A percentile compares a stretch with the other conserved stretches of the same genome.
Evolutionary conservation across 768 basidiomycete species (phyloP).

Genomic region (Lentinula sp.): DNA sequence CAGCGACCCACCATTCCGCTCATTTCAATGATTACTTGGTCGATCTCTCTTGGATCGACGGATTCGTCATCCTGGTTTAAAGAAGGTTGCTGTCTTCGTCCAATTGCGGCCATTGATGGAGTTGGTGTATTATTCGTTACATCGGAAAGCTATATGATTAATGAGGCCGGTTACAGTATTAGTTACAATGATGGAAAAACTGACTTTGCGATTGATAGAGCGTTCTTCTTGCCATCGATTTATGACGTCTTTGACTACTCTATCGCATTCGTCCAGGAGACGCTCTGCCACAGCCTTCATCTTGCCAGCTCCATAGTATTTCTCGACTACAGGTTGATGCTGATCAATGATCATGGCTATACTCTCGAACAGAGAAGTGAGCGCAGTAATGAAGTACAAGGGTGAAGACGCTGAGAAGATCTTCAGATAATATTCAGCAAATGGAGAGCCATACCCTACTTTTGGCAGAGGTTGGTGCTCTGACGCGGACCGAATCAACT

Average conservation of each 20-base stretch:
- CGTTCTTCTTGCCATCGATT: constrained; percentile 93
- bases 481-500: constrained; percentile 77
- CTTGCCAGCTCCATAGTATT: constrained; percentile 89
- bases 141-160: constrained; percentile 36
- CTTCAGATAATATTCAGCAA: constrained; percentile 1
- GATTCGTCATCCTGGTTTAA: constrained; percentile 40
- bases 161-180: not conserved
- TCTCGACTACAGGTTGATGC: constrained; percentile 96
- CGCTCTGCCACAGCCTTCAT: constrained; percentile 76
- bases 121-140: constrained; percentile 34
- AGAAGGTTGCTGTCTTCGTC: constrained; percentile 23
- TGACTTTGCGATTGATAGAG: constrained; percentile 71
- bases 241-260: constrained; percentile 67
- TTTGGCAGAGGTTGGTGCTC: constrained; percentile 76
- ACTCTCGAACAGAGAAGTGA: constrained; percentile 91
- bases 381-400: constrained; percentile 80
- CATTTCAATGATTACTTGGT: constrained; percentile 82
- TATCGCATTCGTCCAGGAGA: constrained; percentile 82
- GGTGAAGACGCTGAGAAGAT: constrained; percentile 74
- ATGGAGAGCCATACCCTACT: constrained; percentile 36
- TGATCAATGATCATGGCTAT: constrained; percentile 96
- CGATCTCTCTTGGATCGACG: constrained; percentile 86
- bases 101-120: constrained; percentile 21
- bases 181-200: constrained; percentile 1
- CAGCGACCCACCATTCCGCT: constrained; percentile 90